Evolutionary conservation across 129 eudicot species (phyloP).

Genomic region (Silybum marianum): DNA sequence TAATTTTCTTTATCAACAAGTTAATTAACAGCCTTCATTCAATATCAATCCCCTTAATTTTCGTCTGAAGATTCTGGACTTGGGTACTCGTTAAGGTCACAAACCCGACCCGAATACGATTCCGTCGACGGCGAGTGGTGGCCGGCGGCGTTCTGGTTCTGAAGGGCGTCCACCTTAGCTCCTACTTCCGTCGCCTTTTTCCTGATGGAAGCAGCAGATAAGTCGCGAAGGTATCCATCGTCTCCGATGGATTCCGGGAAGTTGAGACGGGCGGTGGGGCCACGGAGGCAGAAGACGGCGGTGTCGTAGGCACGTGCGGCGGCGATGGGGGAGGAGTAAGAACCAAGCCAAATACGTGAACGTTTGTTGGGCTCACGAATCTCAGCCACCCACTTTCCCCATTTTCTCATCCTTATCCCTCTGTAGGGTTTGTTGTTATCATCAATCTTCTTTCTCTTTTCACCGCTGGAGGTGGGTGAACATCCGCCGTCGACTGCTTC

Average conservation of each 20-base stretch:
- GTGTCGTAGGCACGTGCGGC: conserved; percentile 98
- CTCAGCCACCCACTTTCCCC: conserved; percentile 99
- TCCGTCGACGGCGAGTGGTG: background rate
- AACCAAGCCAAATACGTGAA: conserved; percentile 86
- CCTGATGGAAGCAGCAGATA: conserved; percentile 72
- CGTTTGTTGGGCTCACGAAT: conserved; percentile 88
- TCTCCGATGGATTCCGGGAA: conserved; percentile 66
- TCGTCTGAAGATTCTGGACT: conserved; percentile 74
- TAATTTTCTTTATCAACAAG: conserved; percentile 1
- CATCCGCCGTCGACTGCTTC: conserved; percentile 28
- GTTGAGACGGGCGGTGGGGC: conserved; percentile 82
- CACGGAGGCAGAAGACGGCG: conserved; percentile 80
- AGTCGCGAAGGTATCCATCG: conserved; percentile 38
- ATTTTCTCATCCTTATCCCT: conserved; percentile 94
- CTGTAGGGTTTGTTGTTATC: conserved; percentile 65
- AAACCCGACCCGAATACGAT: conserved; percentile 41
- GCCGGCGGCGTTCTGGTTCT: conserved; percentile 24
- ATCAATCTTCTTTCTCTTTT: conserved; percentile 43
- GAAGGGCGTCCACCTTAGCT: conserved; percentile 83
- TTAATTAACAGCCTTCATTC: too few species aligned
- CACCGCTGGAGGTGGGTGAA: conserved; percentile 37
- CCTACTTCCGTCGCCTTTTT: conserved; percentile 91
- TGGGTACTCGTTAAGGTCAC: conserved; percentile 74
- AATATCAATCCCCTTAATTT: too few species aligned
- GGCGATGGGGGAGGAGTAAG: conserved; percentile 87